These are phyloP conservation scores for Viridothelium virens DNA, from an alignment of 495 filamentous ascomycete genomes.

Conservation along the genomic window DNA sequence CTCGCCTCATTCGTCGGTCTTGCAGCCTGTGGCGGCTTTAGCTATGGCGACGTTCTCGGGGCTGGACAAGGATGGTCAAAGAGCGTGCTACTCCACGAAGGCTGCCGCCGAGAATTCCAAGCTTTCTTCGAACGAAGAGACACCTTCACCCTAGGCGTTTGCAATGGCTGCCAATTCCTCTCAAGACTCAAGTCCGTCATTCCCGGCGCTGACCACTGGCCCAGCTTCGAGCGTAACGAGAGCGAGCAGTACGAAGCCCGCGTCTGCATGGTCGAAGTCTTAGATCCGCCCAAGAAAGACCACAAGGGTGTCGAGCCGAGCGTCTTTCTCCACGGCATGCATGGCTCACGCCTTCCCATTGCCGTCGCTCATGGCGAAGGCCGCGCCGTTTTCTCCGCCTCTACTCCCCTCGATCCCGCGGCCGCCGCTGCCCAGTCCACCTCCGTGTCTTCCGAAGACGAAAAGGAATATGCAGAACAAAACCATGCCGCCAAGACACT, in stretches of 20 bases:
- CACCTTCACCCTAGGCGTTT: slow-evolving; percentile 90
- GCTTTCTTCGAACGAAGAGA: slow-evolving; percentile 81
- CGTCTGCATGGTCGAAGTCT: slow-evolving; percentile 77
- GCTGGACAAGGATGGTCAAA: slow-evolving; percentile 97
- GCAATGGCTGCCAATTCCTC: slow-evolving; percentile 97
- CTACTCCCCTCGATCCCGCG: slow-evolving; percentile 33
- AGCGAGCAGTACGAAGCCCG: slow-evolving; percentile 92
- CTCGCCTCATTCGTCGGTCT: slow-evolving; percentile 77
- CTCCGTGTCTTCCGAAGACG: slow-evolving; percentile 21
- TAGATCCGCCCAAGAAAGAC: slow-evolving; percentile 44
- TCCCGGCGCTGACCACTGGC: slow-evolving; percentile 79
- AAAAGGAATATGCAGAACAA: slow-evolving; percentile 2
- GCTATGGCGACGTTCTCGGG: slow-evolving; percentile 91
- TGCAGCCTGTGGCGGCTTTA: slow-evolving; percentile 93
- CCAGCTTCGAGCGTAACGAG: slow-evolving; percentile 74
- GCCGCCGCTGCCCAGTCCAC: slow-evolving; percentile 28
- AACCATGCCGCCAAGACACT: slow-evolving; percentile 43
- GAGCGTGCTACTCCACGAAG: slow-evolving; percentile 75
- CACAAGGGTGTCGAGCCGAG: slow-evolving; percentile 42
- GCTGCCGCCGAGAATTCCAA: slow-evolving; percentile 67
- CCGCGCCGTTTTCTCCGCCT: slow-evolving; percentile 60
- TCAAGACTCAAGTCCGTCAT: slow-evolving; percentile 75
- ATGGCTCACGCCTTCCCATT: slow-evolving; percentile 74
- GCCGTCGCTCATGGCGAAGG: slow-evolving; percentile 90
- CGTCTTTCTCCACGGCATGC: slow-evolving; percentile 93